Evolutionary conservation across 2,329 filamentous ascomycete species (phyloP), one percentile per base, ranked within the genome.

Genomic region (Aspergillus sergii): DNA sequence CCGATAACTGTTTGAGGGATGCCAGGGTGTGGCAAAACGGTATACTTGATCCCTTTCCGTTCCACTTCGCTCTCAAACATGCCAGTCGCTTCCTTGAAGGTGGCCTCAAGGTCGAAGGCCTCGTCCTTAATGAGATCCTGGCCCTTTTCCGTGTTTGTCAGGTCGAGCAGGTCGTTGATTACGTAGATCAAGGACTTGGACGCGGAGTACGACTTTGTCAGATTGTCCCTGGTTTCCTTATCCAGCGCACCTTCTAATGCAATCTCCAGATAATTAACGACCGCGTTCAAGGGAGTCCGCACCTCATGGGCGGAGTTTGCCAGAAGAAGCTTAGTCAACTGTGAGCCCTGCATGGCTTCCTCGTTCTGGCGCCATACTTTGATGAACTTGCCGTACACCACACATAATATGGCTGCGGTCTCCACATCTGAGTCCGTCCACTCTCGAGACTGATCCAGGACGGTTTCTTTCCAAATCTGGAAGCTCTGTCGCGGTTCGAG

Each of bases 351-450:
- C 63, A 96, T 74, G 0, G 91, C 91, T 1, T 89, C 90, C 75
- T 97, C 93, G 68, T 96, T 96, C 73, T 96, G 92, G 61, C 92
- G 85, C 93, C 93, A 96, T 1, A 96, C 93, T 72, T 96, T 91
- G 69, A 96, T 96, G 74, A 97, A 97, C 75, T 87, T 90, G 74
- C 91, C 92, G 66, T 97, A 97, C 1, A 97, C 92, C 10, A 96
- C 80, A 72, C 93, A 96, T 3, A 97, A 82, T 0, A 96, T 91
- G 0, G 93, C 92, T 0, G 93, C 93, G 0, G 92, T 96, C 76
- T 97, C 93, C 3, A 96, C 85, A 73, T 97, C 92, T 66, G 96
- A 91, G 72, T 95, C 92, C 0, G 89, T 89, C 93, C 93, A 97
- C 69, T 96, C 93, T 26, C 91, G 87, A 69, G 91, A 94, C 76